These are phyloP conservation scores for Magnolia officinalis DNA, from an alignment of 164 flowering plant species.

Conservation along the genomic window DNA sequence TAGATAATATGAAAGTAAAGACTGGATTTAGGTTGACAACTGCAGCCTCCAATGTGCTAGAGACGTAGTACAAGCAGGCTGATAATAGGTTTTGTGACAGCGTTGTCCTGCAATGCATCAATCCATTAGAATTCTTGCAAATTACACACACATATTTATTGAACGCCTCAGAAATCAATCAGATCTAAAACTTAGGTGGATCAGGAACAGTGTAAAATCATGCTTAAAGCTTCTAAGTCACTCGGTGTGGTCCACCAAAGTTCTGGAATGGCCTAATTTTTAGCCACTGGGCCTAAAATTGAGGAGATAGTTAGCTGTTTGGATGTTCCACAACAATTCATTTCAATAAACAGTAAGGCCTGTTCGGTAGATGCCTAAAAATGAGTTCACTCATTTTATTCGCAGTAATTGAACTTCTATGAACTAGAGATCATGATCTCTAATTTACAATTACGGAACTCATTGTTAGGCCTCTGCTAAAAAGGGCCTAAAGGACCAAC, in stretches of 20 bases:
- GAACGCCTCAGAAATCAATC: background rate
- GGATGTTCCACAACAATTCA: no score
- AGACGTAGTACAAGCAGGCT: slow-evolving; percentile 7
- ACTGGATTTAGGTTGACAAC: slow-evolving; percentile 8
- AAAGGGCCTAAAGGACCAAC: background rate
- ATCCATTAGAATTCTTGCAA: background rate
- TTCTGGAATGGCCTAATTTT: no score
- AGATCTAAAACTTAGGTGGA: no score
- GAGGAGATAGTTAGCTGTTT: no score
- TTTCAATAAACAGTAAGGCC: no score
- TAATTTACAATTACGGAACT: no score
- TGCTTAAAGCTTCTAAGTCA: background rate
- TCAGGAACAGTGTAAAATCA: no score
- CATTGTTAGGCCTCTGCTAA: background rate
- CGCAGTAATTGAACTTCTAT: no score
- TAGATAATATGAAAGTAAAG: slow-evolving; percentile 4
- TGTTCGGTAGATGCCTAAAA: no score
- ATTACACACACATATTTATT: background rate
- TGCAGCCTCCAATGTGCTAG: slow-evolving; percentile 11
- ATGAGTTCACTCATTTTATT: no score
- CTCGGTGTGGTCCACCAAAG: background rate
- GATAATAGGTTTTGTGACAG: slow-evolving; percentile 9
- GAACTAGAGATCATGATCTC: no score
- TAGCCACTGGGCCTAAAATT: no score
- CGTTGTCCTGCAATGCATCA: slow-evolving; percentile 4